Base-by-base conservation (phyloP, 495 filamentous ascomycete genomes). In the Penicillium chermesinum region DNA sequence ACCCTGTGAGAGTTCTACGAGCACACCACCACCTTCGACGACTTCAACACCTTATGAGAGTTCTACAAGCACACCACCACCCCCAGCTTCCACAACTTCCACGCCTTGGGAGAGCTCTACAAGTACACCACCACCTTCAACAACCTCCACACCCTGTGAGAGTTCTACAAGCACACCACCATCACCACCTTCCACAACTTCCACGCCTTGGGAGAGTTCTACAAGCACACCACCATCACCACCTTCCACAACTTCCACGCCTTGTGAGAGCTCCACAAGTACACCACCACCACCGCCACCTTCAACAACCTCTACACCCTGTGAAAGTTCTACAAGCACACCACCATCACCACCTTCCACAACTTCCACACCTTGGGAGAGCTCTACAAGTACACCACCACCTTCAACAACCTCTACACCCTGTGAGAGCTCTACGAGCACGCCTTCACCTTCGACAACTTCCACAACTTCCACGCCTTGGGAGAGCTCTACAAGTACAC, bases 401-500 rank as follows among this genome's bases (percentile, higher is more conserved):
- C 35, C 43, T 2, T 20, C 54, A 1, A 22, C 39, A 20, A 36
- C 42, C 4, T 46, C 49, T n/a, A 52, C 53, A 32, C 49, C 54
- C 5, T 54, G 51, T 17, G 51, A 55, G 30, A 55, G 51, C n/a
- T 20, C 42, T 2, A 45, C 44, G 38, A 16, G 19, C 16, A 4
- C 53, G 0, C 54, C 54, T 4, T n/a, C n/a, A n/a, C n/a, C n/a
- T n/a, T n/a, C n/a, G n/a, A n/a, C n/a, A n/a, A n/a, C n/a, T n/a
- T n/a, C n/a, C n/a, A 34, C 25, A 30, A 17, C 38, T 13, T 43
- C 46, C 6, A 55, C 56, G 40, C 53, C 53, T 1, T 59, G 56
- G 13, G 57, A 55, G 49, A 53, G 20, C 20, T 12, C 37, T 39
- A 49, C 2, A 41, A 48, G 33, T 52, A 46, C 4, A 37, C 48